These are phyloP conservation scores for Syzygium jambos DNA, from an alignment of 345 rosid species.

Conservation along the genomic window DNA sequence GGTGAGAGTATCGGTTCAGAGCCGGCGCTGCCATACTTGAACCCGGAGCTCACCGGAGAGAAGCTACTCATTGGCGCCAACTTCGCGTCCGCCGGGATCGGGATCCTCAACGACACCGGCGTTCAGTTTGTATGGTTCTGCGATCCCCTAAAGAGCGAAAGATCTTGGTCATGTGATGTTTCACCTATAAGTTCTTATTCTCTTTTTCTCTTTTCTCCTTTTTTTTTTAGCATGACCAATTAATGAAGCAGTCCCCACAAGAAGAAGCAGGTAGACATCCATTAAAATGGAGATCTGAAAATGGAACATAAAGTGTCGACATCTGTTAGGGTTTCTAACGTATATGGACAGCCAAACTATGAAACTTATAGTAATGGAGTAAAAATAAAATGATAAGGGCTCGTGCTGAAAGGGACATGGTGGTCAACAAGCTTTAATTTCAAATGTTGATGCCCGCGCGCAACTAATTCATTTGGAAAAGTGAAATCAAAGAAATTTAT, in stretches of 20 bases:
- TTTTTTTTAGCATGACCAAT: not conserved
- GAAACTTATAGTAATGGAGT: not conserved
- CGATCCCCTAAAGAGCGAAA: not conserved
- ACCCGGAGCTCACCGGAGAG: conserved; percentile 31
- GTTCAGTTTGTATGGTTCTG: conserved; percentile 30
- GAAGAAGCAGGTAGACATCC: not conserved
- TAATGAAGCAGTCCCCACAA: not conserved
- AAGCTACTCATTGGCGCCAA: conserved; percentile 39
- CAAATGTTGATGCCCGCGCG: not conserved
- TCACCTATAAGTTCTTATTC: not conserved
- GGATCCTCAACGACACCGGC: conserved; percentile 48
- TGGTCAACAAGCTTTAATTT: not conserved
- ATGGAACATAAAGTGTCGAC: not conserved
- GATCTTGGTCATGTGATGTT: not conserved
- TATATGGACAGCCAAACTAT: not conserved
- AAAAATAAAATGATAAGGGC: not conserved
- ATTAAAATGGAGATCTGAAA: not conserved
- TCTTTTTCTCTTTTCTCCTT: not conserved
- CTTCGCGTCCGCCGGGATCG: conserved; percentile 53
- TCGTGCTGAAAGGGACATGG: not conserved
- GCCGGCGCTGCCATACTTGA: conserved; percentile 37
- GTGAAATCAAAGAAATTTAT: too few species aligned
- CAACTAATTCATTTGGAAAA: not conserved
- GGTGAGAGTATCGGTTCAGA: conserved; percentile 38
- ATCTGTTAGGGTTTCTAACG: not conserved